Evolutionary conservation across 441 rosid genomes (phyloP).

Genomic region (Isatis lusitanica): DNA sequence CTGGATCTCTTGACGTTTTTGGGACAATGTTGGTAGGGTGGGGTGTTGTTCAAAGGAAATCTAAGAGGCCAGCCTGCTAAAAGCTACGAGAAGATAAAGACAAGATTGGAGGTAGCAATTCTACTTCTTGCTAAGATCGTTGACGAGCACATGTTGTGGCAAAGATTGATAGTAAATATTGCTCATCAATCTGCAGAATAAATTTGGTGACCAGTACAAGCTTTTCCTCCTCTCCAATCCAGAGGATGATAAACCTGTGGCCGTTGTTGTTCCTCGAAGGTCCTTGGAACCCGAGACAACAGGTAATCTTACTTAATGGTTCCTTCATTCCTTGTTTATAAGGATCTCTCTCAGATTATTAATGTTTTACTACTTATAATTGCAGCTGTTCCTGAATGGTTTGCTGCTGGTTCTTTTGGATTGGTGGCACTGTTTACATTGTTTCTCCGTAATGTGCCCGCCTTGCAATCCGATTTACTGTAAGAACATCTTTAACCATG

Average conservation of each 20-base stretch:
- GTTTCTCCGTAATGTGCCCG: constrained; percentile 91
- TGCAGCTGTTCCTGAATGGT: constrained; percentile 96
- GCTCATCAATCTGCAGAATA: constrained; percentile 54
- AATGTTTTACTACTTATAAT: background rate
- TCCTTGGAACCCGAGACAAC: constrained; percentile 82
- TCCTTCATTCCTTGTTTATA: constrained; percentile 10
- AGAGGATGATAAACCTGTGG: constrained; percentile 94
- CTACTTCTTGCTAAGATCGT: background rate
- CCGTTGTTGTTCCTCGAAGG: constrained; percentile 84
- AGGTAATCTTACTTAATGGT: constrained; percentile 43
- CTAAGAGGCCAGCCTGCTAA: constrained; percentile 80
- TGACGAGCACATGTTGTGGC: constrained; percentile 2
- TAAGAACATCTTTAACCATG: constrained; percentile 39
- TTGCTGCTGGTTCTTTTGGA: constrained; percentile 96
- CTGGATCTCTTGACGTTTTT: constrained; percentile 6
- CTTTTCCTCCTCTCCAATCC: constrained; percentile 86
- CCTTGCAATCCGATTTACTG: constrained; percentile 80
- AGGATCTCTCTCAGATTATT: constrained; percentile 1
- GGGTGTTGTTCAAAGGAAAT: constrained; percentile 92
- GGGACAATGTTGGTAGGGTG: constrained; percentile 56
- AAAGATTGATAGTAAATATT: background rate
- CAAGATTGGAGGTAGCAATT: constrained; percentile 63
- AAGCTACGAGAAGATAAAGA: constrained; percentile 79
- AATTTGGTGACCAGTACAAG: constrained; percentile 79
- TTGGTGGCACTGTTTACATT: constrained; percentile 76